Evolutionary conservation across 371 early-diverging fungal species (phyloP).

Genomic region (Haplosporangium sp.): DNA sequence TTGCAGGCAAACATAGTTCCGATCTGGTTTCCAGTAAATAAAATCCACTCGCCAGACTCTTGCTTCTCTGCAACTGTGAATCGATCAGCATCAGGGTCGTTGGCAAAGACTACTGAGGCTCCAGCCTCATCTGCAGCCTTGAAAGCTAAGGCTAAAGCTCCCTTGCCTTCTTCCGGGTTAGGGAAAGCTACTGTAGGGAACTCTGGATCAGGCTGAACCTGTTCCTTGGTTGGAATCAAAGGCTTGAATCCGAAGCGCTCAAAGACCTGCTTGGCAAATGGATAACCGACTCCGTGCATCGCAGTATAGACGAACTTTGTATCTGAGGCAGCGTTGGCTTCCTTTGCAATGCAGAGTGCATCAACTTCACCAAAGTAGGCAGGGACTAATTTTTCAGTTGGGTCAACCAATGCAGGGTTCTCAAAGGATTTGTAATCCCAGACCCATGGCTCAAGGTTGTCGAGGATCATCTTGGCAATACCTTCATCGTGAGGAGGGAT

Average conservation of each 20-base stretch:
- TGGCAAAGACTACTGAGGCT: conserved; percentile 88
- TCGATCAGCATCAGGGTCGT: conserved; percentile 98
- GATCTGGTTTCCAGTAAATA: conserved; percentile 93
- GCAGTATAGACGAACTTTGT: conserved; percentile 91
- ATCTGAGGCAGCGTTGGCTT: conserved; percentile 61
- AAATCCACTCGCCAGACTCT: conserved; percentile 78
- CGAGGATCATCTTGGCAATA: conserved; percentile 80
- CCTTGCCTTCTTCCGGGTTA: conserved; percentile 94
- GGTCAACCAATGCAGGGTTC: conserved; percentile 63
- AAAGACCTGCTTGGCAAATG: conserved; percentile 79
- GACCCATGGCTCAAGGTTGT: conserved; percentile 79
- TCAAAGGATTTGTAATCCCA: conserved; percentile 81
- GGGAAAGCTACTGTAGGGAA: conserved; percentile 95
- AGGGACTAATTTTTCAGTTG: conserved; percentile 68
- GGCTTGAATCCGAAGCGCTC: conserved; percentile 75
- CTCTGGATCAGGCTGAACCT: conserved; percentile 88
- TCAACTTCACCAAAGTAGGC: conserved; percentile 78
- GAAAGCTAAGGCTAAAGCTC: conserved; percentile 86
- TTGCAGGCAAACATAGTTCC: conserved; percentile 88
- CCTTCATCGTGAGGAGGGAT: conserved; percentile 90
- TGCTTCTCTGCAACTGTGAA: conserved; percentile 90
- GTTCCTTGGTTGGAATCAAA: conserved; percentile 73
- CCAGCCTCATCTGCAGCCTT: conserved; percentile 72
- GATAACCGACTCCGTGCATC: conserved; percentile 96
- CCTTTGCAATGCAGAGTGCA: conserved; percentile 57